Conservation (phyloP, 345 rosid species). For the Citrus medica region DNA sequence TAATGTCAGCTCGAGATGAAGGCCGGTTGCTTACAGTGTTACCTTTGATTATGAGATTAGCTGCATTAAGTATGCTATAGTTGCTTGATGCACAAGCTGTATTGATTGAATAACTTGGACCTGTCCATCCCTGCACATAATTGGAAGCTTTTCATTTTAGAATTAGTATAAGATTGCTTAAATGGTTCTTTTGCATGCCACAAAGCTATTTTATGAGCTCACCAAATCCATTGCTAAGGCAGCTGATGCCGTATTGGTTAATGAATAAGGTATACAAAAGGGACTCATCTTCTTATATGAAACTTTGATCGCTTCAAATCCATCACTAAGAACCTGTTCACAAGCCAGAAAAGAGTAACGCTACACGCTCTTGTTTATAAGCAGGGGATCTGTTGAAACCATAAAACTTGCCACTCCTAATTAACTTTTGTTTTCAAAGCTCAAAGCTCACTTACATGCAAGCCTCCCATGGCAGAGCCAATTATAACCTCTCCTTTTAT, state of each 20-base stretch:
- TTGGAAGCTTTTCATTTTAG: background rate
- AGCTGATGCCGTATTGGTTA: conserved; percentile 58
- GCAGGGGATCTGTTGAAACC: background rate
- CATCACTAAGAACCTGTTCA: conserved; percentile 40
- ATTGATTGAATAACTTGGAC: conserved; percentile 56
- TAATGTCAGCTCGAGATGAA: too few relatives aligned
- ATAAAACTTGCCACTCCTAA: too few relatives aligned
- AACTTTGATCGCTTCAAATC: conserved; percentile 41
- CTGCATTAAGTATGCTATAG: conserved; percentile 55
- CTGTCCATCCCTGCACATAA: conserved; percentile 55
- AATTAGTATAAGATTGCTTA: too few relatives aligned
- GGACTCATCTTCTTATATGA: conserved; percentile 54
- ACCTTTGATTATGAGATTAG: conserved; percentile 51
- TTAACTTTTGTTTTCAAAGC: too few relatives aligned
- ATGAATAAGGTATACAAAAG: conserved; percentile 50
- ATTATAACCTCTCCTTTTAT: conserved; percentile 49
- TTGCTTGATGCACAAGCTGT: conserved; percentile 65
- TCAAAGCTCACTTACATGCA: conserved; percentile 32
- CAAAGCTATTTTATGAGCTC: background rate
- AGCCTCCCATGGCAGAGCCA: conserved; percentile 55
- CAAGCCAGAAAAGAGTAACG: background rate
- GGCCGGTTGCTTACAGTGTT: conserved; percentile 42
- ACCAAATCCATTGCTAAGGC: conserved; percentile 61
- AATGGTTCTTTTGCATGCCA: background rate
- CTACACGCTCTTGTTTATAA: background rate